Conservation (phyloP, 441 rosid genomes). For the Metrosideros polymorpha region DNA sequence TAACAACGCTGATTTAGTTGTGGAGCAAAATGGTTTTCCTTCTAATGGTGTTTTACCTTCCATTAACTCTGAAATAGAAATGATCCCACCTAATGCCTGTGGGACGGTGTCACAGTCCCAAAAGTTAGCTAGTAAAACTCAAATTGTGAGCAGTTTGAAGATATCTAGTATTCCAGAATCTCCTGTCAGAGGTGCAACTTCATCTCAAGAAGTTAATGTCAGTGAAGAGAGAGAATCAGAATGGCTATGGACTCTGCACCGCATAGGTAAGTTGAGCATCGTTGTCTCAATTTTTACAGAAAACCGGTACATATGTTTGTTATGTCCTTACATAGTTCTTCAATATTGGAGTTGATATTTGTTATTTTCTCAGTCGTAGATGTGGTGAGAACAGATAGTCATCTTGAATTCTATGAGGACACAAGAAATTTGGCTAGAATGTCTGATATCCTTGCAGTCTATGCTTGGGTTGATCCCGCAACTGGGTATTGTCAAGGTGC, state of each 20-base stretch:
- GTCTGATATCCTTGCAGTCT: constrained; percentile 96
- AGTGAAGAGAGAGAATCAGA: constrained; percentile 65
- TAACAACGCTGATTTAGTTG: constrained; percentile 65
- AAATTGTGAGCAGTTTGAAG: constrained; percentile 43
- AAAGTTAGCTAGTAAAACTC: constrained; percentile 19
- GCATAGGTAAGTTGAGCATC: constrained; percentile 45
- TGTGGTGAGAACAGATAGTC: constrained; percentile 94
- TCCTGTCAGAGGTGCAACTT: constrained; percentile 33
- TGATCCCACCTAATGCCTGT: constrained; percentile 28
- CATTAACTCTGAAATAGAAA: constrained; percentile 51
- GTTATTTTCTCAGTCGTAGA: constrained; percentile 63
- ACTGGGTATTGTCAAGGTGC: constrained; percentile 99
- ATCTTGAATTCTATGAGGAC: constrained; percentile 90
- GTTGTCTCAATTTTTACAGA: constrained; percentile 4
- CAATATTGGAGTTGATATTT: neutral
- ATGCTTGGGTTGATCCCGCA: constrained; percentile 97
- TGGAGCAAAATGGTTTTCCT: constrained; percentile 45
- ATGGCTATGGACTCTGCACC: constrained; percentile 96
- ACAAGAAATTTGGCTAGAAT: constrained; percentile 81
- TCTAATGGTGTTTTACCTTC: constrained; percentile 18
- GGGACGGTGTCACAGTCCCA: constrained; percentile 30
- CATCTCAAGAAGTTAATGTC: constrained; percentile 29
- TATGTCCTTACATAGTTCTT: neutral
- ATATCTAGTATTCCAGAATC: constrained; percentile 56
- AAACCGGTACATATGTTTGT: neutral